Base-by-base conservation (phyloP, 306 rosid genomes). In the Crataegus laevigata region DNA sequence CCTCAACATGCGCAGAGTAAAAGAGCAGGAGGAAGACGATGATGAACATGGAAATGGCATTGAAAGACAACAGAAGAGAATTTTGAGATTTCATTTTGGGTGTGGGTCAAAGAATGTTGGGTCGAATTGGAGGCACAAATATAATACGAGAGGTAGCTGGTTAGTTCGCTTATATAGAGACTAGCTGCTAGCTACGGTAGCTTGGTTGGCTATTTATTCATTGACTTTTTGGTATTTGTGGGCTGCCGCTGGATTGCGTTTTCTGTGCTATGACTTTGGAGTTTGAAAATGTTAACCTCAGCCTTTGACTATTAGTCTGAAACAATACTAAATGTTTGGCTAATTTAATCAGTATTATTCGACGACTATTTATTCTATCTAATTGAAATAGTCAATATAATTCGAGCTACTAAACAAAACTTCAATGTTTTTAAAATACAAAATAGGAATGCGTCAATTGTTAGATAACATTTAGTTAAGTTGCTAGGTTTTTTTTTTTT, bases 11-110 rank as follows among this genome's bases (percentile, higher is more conserved):
- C 26, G 65, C 47, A 72, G 84, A 78, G 43, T 30, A 60, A 22
- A 91, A 87, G 18, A 88, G 63, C 71, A 88, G 66, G 42, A 92
- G 68, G 68, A 79, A 75, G 81, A 90, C 85, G 60, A 85, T 21
- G 78, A 76, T 22, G 6, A 45, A 45, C 32, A 78, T 22, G 79
- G 52, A 77, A 34, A 80, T 67, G 80, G 68, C 73, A 75, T 81
- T 87, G 54, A 80, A 30, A 78, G 74, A 78, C 74, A 77, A 73
- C 6, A 45, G 5, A 66, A 72, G 54, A 77, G 80, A 77, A 77
- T 26, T 17, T 26, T 68, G 40, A 30, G 76, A 71, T 55, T 72
- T 86, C 87, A 81, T 83, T 71, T 29, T 38, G 29, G 12, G 47
- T 30, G 11, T 12, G 54, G n/a, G 5, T 25, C 14, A 24, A 66